phyloP scores from a whole-genome alignment of 805 yeast species.

The Starmerella stigmatis region DNA sequence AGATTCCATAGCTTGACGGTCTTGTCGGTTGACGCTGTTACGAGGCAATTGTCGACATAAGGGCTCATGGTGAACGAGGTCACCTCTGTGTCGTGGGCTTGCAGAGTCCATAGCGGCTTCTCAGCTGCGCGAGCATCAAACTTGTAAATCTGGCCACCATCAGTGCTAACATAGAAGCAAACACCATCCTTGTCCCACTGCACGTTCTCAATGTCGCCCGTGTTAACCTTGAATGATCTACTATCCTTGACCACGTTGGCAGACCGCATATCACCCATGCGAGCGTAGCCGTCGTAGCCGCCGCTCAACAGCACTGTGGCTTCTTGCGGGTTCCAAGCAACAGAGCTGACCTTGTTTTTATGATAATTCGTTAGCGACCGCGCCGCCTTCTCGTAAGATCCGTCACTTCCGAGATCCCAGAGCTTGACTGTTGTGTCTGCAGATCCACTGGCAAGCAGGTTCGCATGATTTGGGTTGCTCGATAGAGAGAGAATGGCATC shows the following conservation, averaged over 20 bases:
- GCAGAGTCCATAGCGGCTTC: constrained; percentile 82
- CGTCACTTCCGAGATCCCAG: constrained; percentile 71
- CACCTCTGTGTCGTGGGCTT: constrained; percentile 93
- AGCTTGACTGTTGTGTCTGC: constrained; percentile 91
- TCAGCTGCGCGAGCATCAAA: constrained; percentile 64
- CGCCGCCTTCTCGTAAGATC: constrained; percentile 46
- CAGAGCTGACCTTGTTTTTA: constrained; percentile 68
- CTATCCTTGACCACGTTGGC: constrained; percentile 45
- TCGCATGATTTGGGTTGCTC: constrained; percentile 70
- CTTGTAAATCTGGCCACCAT: constrained; percentile 77
- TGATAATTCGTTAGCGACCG: constrained; percentile 65
- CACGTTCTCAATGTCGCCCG: constrained; percentile 74
- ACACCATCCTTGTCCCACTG: constrained; percentile 54
- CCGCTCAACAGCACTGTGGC: constrained; percentile 62
- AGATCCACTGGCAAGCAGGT: constrained; percentile 83
- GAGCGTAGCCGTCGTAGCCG: constrained; percentile 76
- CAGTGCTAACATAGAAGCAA: constrained; percentile 76
- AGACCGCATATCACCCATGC: constrained; percentile 72
- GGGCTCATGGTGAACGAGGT: constrained; percentile 65
- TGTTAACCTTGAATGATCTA: constrained; percentile 48
- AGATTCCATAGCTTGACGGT: constrained; percentile 80
- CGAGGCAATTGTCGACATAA: constrained; percentile 59
- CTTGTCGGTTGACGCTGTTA: constrained; percentile 85
- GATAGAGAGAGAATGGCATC: constrained; percentile 87
- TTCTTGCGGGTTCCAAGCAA: constrained; percentile 67